Conservation (phyloP, 2,329 filamentous ascomycete species). For the Mycocentrospora acerina region DNA sequence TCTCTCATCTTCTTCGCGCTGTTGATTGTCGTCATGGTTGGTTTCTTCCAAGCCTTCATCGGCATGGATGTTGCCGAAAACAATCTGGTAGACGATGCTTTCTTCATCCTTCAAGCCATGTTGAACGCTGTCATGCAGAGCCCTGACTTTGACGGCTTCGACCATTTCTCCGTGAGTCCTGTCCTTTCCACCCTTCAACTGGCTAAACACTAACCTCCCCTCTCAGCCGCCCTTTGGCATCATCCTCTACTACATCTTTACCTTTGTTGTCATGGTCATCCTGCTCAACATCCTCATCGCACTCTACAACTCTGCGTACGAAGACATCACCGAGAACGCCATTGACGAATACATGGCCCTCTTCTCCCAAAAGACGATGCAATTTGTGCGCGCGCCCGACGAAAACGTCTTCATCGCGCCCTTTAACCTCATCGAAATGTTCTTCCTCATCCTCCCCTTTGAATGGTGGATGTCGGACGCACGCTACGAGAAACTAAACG, state of each 20-base stretch:
- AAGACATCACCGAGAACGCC: slow-evolving; percentile 89
- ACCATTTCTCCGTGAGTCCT: slow-evolving; percentile 68
- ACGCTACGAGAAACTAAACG: slow-evolving; percentile 79
- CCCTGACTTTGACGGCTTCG: slow-evolving; percentile 87
- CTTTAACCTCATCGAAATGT: slow-evolving; percentile 89
- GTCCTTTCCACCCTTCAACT: neutral
- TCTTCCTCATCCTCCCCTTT: slow-evolving; percentile 74
- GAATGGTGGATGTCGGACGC: slow-evolving; percentile 92
- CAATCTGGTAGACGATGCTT: slow-evolving; percentile 60
- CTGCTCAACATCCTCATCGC: slow-evolving; percentile 96
- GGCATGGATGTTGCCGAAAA: slow-evolving; percentile 85
- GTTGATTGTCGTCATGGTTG: slow-evolving; percentile 77
- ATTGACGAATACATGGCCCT: slow-evolving; percentile 94
- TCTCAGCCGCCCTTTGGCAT: slow-evolving; percentile 84
- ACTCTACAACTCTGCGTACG: slow-evolving; percentile 94
- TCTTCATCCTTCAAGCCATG: slow-evolving; percentile 79
- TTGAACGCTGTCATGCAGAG: slow-evolving; percentile 88
- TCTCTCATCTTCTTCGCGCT: slow-evolving; percentile 96
- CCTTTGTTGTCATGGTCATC: slow-evolving; percentile 94
- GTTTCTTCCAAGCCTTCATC: slow-evolving; percentile 91
- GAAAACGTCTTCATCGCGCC: slow-evolving; percentile 98
- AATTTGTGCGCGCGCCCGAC: slow-evolving; percentile 93
- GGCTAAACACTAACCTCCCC: slow-evolving; percentile 6
- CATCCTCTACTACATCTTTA: slow-evolving; percentile 96
- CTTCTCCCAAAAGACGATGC: slow-evolving; percentile 92